A percentile compares a stretch with the other conserved stretches of the same genome.
phyloP scores from a whole-genome alignment of 139 green algal species.

The Volvox reticuliferus region DNA sequence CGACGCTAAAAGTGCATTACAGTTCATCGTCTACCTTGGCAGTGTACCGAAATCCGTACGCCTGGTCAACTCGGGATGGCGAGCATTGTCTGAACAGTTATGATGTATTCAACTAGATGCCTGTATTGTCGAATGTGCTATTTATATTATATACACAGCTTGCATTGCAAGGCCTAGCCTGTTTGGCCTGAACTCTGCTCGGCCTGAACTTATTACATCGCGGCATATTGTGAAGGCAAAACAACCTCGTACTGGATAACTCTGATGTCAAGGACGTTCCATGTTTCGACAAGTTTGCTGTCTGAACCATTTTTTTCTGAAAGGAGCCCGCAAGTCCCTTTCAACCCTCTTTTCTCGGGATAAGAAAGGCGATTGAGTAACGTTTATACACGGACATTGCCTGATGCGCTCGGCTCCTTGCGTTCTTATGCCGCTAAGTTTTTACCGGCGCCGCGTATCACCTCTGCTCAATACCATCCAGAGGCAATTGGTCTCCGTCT shows the following conservation, averaged over 20 bases:
- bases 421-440: neutral
- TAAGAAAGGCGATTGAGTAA: neutral
- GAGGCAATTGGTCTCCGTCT: neutral
- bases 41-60: no score
- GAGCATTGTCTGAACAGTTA: no score
- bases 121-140: neutral
- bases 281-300: neutral
- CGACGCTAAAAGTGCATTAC: no score
- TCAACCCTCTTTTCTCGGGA: neutral
- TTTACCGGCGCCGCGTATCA: neutral
- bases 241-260: neutral
- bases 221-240: neutral
- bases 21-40: no score
- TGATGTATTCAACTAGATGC: neutral
- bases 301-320: no score
- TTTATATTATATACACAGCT: neutral
- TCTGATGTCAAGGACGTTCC: neutral
- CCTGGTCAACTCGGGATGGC: no score
- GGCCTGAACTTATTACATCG: neutral
- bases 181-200: neutral
- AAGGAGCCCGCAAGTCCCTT: no score
- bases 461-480: neutral
- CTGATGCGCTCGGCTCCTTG: neutral
- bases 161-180: no score
- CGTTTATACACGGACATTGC: neutral